Conservation (phyloP, 2,329 filamentous ascomycete species). For the Aspergillus tanneri region DNA sequence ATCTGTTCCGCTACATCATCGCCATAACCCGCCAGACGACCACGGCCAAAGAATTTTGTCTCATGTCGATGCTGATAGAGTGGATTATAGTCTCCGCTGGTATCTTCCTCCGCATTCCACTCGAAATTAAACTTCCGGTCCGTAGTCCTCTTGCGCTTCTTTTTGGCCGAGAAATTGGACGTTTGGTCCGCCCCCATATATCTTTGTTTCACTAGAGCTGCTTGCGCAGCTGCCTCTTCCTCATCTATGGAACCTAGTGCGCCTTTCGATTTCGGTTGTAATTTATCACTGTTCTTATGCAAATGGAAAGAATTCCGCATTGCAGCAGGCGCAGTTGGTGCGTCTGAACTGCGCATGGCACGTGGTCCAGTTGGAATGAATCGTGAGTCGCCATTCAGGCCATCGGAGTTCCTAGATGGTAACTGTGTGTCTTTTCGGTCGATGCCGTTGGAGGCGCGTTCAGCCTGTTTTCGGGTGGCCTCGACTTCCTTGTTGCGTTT, state of each 20-base stretch:
- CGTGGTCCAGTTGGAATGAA: conserved; percentile 62
- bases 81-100: conserved; percentile 77
- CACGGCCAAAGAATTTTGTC: conserved; percentile 68
- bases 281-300: conserved; percentile 52
- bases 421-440: conserved; percentile 26
- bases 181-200: conserved; percentile 93
- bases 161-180: conserved; percentile 89
- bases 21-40: conserved; percentile 65
- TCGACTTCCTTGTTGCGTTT: conserved; percentile 72
- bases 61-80: conserved; percentile 69
- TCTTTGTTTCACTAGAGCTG: conserved; percentile 70
- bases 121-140: conserved; percentile 99
- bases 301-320: conserved; percentile 39
- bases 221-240: conserved; percentile 65
- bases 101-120: conserved; percentile 95
- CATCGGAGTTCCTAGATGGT: conserved; percentile 17
- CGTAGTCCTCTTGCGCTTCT: conserved; percentile 88
- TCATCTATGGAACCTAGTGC: conserved; percentile 50
- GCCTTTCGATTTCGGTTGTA: conserved; percentile 49
- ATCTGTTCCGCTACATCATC: conserved; percentile 56
- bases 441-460: conserved; percentile 42
- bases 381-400: conserved; percentile 22
- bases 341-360: conserved; percentile 50
- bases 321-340: conserved; percentile 59
- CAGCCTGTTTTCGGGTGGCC: conserved; percentile 52